A percentile compares a stretch with the other conserved stretches of the same genome.
These are phyloP conservation scores for Jamesozyma rosinii DNA, from an alignment of 805 yeast species.

Conservation along the genomic window DNA sequence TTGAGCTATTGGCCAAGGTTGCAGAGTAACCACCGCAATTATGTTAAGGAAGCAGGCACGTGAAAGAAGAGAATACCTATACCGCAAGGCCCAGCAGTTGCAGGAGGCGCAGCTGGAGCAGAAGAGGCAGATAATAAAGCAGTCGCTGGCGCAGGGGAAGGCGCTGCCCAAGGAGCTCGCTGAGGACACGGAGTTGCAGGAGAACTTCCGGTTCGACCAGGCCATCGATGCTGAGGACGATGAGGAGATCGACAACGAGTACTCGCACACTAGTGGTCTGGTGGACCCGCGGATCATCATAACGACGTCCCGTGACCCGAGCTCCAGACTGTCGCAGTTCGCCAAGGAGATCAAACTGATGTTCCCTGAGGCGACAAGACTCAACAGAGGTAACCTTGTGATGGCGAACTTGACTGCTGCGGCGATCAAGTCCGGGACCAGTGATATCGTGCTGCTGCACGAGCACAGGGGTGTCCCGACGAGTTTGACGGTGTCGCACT, in stretches of 20 bases:
- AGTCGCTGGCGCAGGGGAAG: constrained; percentile 86
- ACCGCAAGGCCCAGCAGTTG: constrained; percentile 77
- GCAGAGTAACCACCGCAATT: no score
- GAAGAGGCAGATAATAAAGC: constrained; percentile 76
- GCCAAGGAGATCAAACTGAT: constrained; percentile 83
- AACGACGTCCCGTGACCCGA: constrained; percentile 89
- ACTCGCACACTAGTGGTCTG: constrained; percentile 76
- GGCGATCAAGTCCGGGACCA: constrained; percentile 69
- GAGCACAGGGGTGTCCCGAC: constrained; percentile 99
- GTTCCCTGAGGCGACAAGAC: constrained; percentile 80
- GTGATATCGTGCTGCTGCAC: constrained; percentile 78
- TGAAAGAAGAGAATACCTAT: constrained; percentile 89
- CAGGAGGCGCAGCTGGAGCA: constrained; percentile 82
- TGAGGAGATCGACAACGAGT: constrained; percentile 79
- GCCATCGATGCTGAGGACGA: constrained; percentile 34
- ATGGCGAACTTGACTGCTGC: constrained; percentile 78
- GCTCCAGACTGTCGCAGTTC: constrained; percentile 76
- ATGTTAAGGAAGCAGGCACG: constrained; percentile 90
- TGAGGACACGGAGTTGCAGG: constrained; percentile 73
- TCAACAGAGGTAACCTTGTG: constrained; percentile 88
- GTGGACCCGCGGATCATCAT: constrained; percentile 84
- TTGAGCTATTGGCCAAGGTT: no score
- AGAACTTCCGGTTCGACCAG: constrained; percentile 81
- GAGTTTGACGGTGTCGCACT: constrained; percentile 81
- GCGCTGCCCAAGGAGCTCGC: constrained; percentile 84